A percentile compares a stretch with the other conserved stretches of the same genome.
Conservation (phyloP, 73 alveolate species). For the Paramecium pentaurelia region DNA sequence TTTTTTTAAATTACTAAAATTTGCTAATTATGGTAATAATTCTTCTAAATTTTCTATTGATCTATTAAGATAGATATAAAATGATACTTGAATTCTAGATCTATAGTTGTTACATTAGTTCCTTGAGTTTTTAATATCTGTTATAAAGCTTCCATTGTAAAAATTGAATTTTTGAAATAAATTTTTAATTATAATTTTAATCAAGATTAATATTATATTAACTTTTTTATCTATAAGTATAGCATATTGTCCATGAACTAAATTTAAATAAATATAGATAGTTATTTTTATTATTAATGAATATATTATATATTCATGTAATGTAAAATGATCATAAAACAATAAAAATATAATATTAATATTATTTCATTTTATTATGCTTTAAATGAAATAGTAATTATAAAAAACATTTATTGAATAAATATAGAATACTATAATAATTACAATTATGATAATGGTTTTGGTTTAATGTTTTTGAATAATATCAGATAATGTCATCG, state of each 20-base stretch:
- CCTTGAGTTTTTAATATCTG: neutral
- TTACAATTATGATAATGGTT: neutral
- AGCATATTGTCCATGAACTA: neutral
- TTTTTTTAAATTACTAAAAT: conserved; percentile 49
- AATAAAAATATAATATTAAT: no score
- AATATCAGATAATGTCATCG: neutral
- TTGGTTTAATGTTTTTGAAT: neutral
- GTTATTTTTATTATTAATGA: no score
- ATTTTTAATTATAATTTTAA: neutral
- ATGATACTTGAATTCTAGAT: conserved; percentile 36
- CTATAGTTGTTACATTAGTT: neutral
- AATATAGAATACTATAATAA: neutral
- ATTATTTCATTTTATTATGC: no score
- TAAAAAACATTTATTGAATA: no score
- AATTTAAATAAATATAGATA: neutral
- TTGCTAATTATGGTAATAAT: conserved; percentile 47
- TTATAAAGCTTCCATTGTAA: neutral
- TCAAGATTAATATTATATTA: neutral
- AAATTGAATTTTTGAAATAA: neutral
- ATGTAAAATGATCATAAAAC: no score
- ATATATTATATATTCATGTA: no score
- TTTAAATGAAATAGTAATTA: no score
- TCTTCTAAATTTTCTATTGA: conserved; percentile 40
- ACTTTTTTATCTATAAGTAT: neutral
- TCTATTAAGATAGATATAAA: neutral